Conservation (phyloP, 306 rosid species). For the Pyrus communis region DNA sequence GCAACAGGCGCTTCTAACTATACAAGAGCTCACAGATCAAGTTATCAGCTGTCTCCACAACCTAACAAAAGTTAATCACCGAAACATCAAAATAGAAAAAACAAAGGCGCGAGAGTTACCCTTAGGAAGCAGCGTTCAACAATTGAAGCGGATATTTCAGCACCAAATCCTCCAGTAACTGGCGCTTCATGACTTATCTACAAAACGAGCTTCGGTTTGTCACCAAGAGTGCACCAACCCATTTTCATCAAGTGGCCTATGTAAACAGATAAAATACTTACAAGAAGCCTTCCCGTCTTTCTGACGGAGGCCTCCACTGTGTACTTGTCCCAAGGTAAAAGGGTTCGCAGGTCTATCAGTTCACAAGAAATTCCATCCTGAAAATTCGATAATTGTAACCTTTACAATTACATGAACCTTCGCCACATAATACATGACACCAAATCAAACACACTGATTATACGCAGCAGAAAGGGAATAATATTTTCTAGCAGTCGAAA, state of each 20-base stretch:
- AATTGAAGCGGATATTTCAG: conserved; percentile 90
- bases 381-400: conserved; percentile 2
- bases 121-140: conserved; percentile 83
- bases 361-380: conserved; percentile 98
- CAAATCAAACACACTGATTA: neutral
- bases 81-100: neutral
- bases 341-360: conserved; percentile 81
- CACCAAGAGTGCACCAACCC: neutral
- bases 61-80: no score
- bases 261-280: conserved; percentile 33
- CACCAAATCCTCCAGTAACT: conserved; percentile 91
- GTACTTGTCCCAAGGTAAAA: conserved; percentile 96
- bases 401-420: neutral
- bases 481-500: neutral
- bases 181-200: conserved; percentile 99
- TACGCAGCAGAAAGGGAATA: neutral
- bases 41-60: neutral
- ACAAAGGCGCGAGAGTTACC: conserved; percentile 37
- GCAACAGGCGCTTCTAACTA: conserved; percentile 93
- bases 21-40: neutral
- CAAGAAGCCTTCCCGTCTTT: conserved; percentile 93
- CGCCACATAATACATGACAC: neutral
- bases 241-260: neutral
- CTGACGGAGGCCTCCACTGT: conserved; percentile 82
- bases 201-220: conserved; percentile 11